A percentile compares a stretch with the other conserved stretches of the same genome.
phyloP scores from a whole-genome alignment of 768 basidiomycete species.

The Udeniomyces megalosporus region DNA sequence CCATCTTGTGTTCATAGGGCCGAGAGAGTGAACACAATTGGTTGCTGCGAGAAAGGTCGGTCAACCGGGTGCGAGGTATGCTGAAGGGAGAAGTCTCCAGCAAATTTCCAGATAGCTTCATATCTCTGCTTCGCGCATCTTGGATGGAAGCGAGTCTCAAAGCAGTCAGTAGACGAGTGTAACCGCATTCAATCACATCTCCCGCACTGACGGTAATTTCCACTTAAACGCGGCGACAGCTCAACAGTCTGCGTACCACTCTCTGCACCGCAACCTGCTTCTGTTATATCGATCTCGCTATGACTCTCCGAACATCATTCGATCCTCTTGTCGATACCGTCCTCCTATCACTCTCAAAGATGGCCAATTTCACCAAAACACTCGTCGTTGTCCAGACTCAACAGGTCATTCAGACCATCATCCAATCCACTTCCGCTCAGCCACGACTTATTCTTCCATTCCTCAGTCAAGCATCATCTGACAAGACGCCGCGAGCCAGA shows the following conservation, averaged over 20 bases:
- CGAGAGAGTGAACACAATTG: conserved; percentile 96
- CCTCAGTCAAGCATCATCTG: conserved; percentile 51
- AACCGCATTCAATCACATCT: neutral
- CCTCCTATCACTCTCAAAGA: conserved; percentile 57
- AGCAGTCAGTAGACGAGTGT: conserved; percentile 43
- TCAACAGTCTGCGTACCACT: conserved; percentile 78
- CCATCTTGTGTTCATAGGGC: conserved; percentile 39
- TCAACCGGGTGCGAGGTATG: conserved; percentile 72
- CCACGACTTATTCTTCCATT: conserved; percentile 54
- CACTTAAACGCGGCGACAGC: conserved; percentile 34
- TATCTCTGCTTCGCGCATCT: conserved; percentile 54
- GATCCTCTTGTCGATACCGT: conserved; percentile 68
- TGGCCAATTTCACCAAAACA: conserved; percentile 87
- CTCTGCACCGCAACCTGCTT: conserved; percentile 62
- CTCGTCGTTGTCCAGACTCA: conserved; percentile 77
- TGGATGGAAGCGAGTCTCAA: conserved; percentile 72
- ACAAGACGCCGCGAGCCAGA: conserved; percentile 66
- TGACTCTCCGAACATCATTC: conserved; percentile 46
- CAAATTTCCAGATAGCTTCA: conserved; percentile 57
- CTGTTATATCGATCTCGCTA: conserved; percentile 58
- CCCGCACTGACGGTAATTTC: neutral
- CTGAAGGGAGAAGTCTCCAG: conserved; percentile 65
- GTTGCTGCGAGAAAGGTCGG: conserved; percentile 59
- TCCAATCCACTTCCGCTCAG: conserved; percentile 52
- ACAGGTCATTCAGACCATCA: conserved; percentile 46